Evolutionary conservation across 495 filamentous ascomycete species (phyloP), one percentile per base, ranked within the genome.

Genomic region (Aspergillus avenaceus): DNA sequence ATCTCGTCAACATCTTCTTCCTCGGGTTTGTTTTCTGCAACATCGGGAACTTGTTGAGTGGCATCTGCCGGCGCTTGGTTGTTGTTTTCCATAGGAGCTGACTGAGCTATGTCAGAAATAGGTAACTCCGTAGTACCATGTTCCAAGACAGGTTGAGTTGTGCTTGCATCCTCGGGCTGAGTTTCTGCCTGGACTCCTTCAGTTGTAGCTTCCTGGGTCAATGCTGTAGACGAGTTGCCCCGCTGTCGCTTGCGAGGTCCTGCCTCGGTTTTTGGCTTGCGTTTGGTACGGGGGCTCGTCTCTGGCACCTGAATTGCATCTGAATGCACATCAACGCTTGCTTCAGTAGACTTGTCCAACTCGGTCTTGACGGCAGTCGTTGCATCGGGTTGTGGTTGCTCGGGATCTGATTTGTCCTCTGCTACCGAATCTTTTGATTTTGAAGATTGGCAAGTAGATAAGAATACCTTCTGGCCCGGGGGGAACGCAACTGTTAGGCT

Each of bases 401-500:
- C 16, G 23, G 19, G 1, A 38, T 36, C 11, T 1, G 13, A 26
- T 28, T 13, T 11, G 21, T 25, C 22, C 5, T 38, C 29, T 24
- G 31, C 29, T 24, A 45, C 48, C 41, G 41, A 42, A 6, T 32
- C 36, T 25, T 32, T 47, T 19, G 45, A 36, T 52, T 26, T 31
- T 22, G 14, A 36, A 2, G 4, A 22, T 7, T 31, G 34, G 18
- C 36, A 34, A 32, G 50, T 47, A 25, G 55, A 45, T 22, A 72
- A 63, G 43, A 76, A 75, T 13, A 68, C 66, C 12, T 66, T 65
- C 48, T 73, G 64, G 8, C 72, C 73, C 26, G 70, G 56, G 13
- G 78, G 77, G n/a, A 78, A 53, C 4, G 63, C 60, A 45, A 80
- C 72, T 2, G 64, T 71, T 28, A 81, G 44, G 2, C 49, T 58